These are phyloP conservation scores for Hyaloscypha hepaticicola DNA, from an alignment of 495 filamentous ascomycete species.

Conservation along the genomic window DNA sequence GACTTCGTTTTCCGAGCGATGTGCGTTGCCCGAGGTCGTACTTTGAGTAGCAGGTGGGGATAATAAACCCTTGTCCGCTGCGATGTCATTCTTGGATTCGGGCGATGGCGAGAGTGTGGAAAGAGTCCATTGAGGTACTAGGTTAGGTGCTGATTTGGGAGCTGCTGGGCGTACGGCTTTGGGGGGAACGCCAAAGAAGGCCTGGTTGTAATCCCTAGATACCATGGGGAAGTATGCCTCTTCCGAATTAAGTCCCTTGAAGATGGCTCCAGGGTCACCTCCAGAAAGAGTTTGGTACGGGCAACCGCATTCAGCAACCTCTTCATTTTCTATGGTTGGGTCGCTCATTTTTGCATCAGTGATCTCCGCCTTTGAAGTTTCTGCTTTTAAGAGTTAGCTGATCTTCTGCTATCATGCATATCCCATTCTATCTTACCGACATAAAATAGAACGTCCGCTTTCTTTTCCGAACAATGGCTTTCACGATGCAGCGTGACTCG, in stretches of 20 bases:
- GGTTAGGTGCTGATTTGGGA: no score
- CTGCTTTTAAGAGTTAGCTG: background rate
- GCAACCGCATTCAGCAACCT: slow-evolving; percentile 1
- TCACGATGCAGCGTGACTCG: slow-evolving; percentile 23
- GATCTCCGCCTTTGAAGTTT: background rate
- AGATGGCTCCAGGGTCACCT: background rate
- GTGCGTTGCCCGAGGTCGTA: no score
- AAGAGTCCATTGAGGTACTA: no score
- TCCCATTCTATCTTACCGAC: background rate
- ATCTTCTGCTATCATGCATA: background rate
- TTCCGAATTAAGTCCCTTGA: background rate
- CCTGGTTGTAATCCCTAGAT: background rate
- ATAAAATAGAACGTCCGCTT: slow-evolving; percentile 5
- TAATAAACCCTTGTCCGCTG: no score
- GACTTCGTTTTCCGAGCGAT: no score
- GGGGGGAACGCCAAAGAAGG: background rate
- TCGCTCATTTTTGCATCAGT: background rate
- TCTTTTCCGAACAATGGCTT: slow-evolving; percentile 12
- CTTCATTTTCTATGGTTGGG: background rate
- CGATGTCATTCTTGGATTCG: no score
- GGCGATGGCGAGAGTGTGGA: no score
- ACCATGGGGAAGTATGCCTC: slow-evolving; percentile 2
- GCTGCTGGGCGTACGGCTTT: background rate
- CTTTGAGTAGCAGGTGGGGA: no score
- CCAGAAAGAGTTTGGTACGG: background rate